Evolutionary conservation across 768 basidiomycete species (phyloP), one percentile per base, ranked within the genome.

Genomic region (Hygrophoropsis aurantiaca): DNA sequence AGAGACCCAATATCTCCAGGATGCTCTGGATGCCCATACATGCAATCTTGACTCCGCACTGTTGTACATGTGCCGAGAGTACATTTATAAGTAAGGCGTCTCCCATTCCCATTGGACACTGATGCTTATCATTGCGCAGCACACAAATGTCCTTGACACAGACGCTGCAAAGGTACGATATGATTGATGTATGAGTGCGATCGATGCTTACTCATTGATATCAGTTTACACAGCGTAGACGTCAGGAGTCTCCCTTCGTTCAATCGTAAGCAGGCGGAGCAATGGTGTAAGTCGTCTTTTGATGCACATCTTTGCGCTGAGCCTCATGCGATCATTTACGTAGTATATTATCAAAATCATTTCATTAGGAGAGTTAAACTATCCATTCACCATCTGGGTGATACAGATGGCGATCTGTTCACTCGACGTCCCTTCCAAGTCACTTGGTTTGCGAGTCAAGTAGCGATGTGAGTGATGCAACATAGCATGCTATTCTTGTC

Each of bases 21-120:
- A 84, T 47, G 77, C 80, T 4, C 66, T 90, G 42, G 77, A 85
- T 39, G 68, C 75, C 25, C 89, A 91, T 61, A 70, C 65, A 18
- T 91, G 89, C 68, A 85, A 85, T 60, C 66, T 83, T 20, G 86
- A 90, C 56, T 81, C 80, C 34, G 70, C 77, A 2, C 69, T 90
- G 37, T 70, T 86, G 11, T 87, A 85, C 63, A 77, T 79, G 58
- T 78, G 75, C 45, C 74, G 82, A 51, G 87, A 89, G 59, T 86
- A 82, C 60, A 70, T 89, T 19, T 84, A 84, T 65, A 87, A 85
- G 87, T 89, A 56, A 49, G 85, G 75, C 23, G 18, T 24, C 18
- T 30, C 30, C 51, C 38, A 25, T 39, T 37, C 44, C 34, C 42
- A 11, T 36, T 42, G 45, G 42, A 49, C 18, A 41, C 23, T 34